Evolutionary conservation across 805 yeast genomes (phyloP), one percentile per base, ranked within the genome.

Genomic region (Saccharomycopsis fermentans): DNA sequence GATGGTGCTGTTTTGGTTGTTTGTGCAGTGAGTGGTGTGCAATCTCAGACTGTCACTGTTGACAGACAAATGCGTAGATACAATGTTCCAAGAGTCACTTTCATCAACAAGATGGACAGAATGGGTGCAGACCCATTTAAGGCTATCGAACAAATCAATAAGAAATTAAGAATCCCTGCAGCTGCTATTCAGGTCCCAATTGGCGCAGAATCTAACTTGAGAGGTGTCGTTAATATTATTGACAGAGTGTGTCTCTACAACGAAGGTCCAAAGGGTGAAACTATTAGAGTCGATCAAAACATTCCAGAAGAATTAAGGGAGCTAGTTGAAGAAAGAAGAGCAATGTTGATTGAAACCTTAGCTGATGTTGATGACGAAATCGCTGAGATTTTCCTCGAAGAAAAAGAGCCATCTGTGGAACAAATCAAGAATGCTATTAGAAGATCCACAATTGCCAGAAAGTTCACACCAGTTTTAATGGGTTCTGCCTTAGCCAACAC

Each of bases 1-100:
- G 99, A 94, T 71, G 99, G 99, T 74, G 99, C 99, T 43, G 98
- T 94, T 54, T 78, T 94, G 63, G 98, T 94, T 57, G 97, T 94
- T 19, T 94, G 99, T 79, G 99, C 99, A 19, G 99, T 94, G 56
- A 82, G 96, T 32, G 99, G 99, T 69, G 99, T 94, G 53, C 99
- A 94, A 74, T 90, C 97, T 1, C 99, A 94, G 73, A 94, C 99
- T 19, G 96, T 94, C 60, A 94, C 99, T 47, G 99, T 94, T 53
- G 99, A 94, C 72, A 86, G 99, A 70, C 99, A 94, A 76, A 94
- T 94, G 99, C 84, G 96, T 67, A 85, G 99, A 71, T 94, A 94
- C 74, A 90, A 94, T 69, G 96, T 94, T 68, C 99, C 99, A 57
- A 82, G 99, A 69, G 80, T 94, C 56, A 92, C 99, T 9, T 94